Percentiles rank a stretch among this genome's conserved stretches.
Conservation (phyloP, 2,329 filamentous ascomycete species). For the Hypoxylon sp. region DNA sequence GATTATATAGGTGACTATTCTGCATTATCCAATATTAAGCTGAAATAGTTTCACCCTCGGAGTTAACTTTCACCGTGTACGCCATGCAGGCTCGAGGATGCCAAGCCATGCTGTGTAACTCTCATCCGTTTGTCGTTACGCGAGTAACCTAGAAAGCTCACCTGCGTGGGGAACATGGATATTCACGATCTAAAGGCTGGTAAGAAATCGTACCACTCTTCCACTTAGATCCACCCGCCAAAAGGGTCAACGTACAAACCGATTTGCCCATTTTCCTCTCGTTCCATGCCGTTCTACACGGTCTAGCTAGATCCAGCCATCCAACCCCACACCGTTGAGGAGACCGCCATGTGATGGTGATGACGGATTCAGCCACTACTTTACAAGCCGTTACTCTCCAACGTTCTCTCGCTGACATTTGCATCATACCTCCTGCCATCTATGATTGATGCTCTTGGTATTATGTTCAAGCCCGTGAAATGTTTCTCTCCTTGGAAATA, state of each 20-base stretch:
- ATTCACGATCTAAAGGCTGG: conserved; percentile 31
- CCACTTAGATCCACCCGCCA: conserved; percentile 24
- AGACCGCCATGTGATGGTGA: conserved; percentile 14
- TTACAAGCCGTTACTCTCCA: conserved; percentile 33
- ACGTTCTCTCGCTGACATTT: background rate
- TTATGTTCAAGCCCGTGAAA: background rate
- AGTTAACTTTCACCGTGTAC: background rate
- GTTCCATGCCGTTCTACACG: conserved; percentile 2
- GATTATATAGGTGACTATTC: background rate
- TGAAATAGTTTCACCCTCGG: background rate
- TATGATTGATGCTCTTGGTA: background rate
- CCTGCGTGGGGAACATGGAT: conserved; percentile 6
- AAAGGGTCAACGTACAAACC: conserved; percentile 20
- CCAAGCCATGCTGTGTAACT: conserved; percentile 1
- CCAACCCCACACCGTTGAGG: conserved; percentile 16
- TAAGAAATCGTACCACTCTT: conserved; percentile 35
- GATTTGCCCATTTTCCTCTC: conserved; percentile 31
- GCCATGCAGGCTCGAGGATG: background rate
- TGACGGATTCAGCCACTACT: conserved; percentile 24
- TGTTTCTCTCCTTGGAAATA: background rate
- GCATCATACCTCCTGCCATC: background rate
- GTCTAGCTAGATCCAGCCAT: conserved; percentile 24
- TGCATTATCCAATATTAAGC: background rate
- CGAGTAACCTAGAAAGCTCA: conserved; percentile 19
- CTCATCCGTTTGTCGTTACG: conserved; percentile 14